Evolutionary conservation across 345 rosid species (phyloP).

Genomic region (Durio zibethinus): DNA sequence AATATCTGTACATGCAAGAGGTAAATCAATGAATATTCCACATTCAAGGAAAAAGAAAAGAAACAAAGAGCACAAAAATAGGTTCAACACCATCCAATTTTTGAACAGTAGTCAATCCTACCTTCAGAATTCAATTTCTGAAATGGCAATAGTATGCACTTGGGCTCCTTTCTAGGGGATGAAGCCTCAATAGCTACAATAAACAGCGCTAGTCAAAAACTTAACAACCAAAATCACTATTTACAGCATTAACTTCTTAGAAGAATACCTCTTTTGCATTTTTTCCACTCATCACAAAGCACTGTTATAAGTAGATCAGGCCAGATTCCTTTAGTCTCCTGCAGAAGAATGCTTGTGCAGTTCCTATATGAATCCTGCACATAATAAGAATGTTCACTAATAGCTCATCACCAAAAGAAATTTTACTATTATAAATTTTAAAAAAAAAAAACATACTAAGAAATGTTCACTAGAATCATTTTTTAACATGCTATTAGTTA

Average conservation of each 20-base stretch:
- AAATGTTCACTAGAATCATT: neutral
- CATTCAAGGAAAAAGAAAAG: neutral
- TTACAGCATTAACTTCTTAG: conserved; percentile 12
- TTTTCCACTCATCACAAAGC: conserved; percentile 85
- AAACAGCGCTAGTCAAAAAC: conserved; percentile 17
- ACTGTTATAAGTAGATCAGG: conserved; percentile 69
- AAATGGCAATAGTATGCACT: conserved; percentile 61
- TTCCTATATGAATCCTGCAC: conserved; percentile 70
- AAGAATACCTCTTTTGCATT: conserved; percentile 84
- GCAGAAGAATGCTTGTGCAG: conserved; percentile 42
- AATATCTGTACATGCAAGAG: conserved; percentile 36
- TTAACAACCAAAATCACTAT: conserved; percentile 12
- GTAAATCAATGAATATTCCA: conserved; percentile 10
- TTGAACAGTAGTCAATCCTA: conserved; percentile 23
- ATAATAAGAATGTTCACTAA: neutral
- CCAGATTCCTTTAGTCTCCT: conserved; percentile 81
- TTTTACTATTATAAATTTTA: neutral
- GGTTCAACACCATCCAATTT: neutral
- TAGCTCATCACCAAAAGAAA: neutral
- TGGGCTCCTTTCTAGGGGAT: conserved; percentile 76
- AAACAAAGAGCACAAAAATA: neutral
- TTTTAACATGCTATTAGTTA: neutral
- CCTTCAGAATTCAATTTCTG: conserved; percentile 55
- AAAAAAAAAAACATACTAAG: too few relatives aligned
- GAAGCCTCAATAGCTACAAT: conserved; percentile 85